Conservation (phyloP, 2,329 filamentous ascomycete species). For the Trichothecium roseum region DNA sequence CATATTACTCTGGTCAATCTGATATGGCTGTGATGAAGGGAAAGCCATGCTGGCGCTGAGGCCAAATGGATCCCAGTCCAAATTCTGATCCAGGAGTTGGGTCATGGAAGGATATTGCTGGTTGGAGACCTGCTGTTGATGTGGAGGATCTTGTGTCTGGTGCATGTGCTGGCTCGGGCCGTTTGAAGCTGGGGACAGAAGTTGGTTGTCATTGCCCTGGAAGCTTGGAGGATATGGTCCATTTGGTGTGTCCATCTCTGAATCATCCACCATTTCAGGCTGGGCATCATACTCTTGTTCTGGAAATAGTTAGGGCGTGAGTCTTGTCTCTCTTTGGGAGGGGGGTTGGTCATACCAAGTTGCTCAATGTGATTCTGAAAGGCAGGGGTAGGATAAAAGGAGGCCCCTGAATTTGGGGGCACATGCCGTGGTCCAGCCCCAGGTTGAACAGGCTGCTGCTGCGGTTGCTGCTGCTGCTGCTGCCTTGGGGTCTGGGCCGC, state of each 20-base stretch:
- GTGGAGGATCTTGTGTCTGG: constrained; percentile 25
- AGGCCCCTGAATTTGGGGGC: constrained; percentile 28
- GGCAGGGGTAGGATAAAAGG: constrained; percentile 68
- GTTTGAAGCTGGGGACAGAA: constrained; percentile 30
- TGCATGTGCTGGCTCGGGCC: constrained; percentile 24
- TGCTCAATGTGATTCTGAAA: constrained; percentile 94
- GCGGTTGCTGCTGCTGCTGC: constrained; percentile 13
- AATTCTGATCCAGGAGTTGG: constrained; percentile 62
- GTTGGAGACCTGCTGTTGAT: constrained; percentile 20
- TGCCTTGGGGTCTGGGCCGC: constrained; percentile 13
- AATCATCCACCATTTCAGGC: constrained; percentile 78
- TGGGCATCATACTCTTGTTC: constrained; percentile 96
- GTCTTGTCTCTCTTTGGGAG: too few species aligned
- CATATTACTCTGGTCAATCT: constrained; percentile 55
- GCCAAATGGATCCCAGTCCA: constrained; percentile 90
- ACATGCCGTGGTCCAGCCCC: constrained; percentile 21
- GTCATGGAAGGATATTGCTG: constrained; percentile 53
- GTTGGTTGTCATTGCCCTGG: constrained; percentile 34
- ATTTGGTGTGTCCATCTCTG: constrained; percentile 57
- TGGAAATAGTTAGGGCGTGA: constrained; percentile 61
- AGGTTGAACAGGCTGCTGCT: constrained; percentile 17
- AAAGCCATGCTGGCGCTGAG: constrained; percentile 93
- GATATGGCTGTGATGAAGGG: constrained; percentile 64
- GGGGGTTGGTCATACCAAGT: constrained; percentile 74
- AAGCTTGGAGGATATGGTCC: constrained; percentile 53